Percentiles rank a stretch among this genome's conserved stretches.
Conservation (phyloP, 306 rosid species). For the Cicer judaicum region DNA sequence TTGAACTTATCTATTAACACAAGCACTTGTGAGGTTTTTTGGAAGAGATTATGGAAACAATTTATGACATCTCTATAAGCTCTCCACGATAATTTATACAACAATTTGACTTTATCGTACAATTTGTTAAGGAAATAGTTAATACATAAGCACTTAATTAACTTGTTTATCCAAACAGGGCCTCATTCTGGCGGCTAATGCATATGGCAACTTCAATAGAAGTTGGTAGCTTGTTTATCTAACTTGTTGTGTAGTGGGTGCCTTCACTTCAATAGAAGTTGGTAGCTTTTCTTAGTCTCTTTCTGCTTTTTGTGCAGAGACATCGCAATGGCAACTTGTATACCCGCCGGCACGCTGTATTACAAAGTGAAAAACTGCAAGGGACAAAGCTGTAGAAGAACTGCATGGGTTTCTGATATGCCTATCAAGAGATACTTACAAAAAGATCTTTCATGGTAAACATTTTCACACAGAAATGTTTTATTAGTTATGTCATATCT, state of each 20-base stretch:
- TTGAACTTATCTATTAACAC: no score
- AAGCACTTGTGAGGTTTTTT: no score
- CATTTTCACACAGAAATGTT: constrained; percentile 34
- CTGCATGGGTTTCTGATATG: constrained; percentile 52
- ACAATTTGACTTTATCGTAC: no score
- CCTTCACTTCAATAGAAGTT: no score
- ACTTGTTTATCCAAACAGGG: no score
- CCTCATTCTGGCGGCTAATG: not conserved
- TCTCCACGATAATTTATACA: no score
- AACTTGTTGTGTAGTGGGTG: no score
- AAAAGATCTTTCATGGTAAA: constrained; percentile 66
- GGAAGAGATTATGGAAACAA: no score
- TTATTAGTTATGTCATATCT: constrained; percentile 14
- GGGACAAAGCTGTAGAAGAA: constrained; percentile 54
- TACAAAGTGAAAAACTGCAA: constrained; percentile 47
- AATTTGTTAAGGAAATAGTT: no score
- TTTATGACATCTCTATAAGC: no score
- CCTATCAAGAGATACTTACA: constrained; percentile 48
- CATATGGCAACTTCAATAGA: no score
- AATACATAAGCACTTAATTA: no score
- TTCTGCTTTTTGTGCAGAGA: constrained; percentile 43
- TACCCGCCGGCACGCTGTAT: constrained; percentile 61
- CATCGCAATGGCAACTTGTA: constrained; percentile 68
- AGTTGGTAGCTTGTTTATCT: constrained; percentile 18
- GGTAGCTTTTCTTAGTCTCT: constrained; percentile 33